phyloP scores from a whole-genome alignment of 1,284 basidiomycete species.

The Rhodotorula sp. region DNA sequence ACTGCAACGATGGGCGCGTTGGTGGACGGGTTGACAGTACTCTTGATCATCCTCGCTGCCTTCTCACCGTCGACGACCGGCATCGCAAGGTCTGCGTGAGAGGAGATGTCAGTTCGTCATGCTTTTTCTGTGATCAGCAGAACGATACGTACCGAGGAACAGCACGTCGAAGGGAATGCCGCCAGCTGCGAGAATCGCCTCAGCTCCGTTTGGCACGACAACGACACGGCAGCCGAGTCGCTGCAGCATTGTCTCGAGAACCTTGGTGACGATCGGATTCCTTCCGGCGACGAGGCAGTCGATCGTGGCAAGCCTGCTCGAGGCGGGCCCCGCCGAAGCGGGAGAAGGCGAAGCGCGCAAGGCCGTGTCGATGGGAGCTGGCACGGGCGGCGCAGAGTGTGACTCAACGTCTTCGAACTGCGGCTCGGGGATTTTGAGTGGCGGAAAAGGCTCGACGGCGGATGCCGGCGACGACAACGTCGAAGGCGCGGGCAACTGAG shows the following conservation, averaged over 20 bases:
- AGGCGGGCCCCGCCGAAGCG: not conserved
- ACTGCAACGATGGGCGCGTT: constrained; percentile 88
- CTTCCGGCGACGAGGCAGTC: constrained; percentile 94
- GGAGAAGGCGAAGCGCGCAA: constrained; percentile 2
- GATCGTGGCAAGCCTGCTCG: constrained; percentile 55
- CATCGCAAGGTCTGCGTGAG: constrained; percentile 17
- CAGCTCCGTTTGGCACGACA: constrained; percentile 90
- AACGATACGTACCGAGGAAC: constrained; percentile 49
- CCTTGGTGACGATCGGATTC: constrained; percentile 90
- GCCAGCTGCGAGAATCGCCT: constrained; percentile 94
- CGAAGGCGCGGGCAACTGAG: constrained; percentile 15
- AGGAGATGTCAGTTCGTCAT: constrained; percentile 46
- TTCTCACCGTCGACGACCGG: constrained; percentile 79
- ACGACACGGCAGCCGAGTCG: constrained; percentile 91
- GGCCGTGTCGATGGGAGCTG: not conserved
- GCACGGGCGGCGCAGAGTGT: not conserved
- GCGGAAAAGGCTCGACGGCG: constrained; percentile 18
- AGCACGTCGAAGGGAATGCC: constrained; percentile 63
- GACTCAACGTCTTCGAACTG: constrained; percentile 41
- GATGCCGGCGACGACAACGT: constrained; percentile 12
- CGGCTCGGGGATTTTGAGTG: constrained; percentile 57
- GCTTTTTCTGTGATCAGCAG: constrained; percentile 43
- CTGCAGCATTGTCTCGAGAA: constrained; percentile 87
- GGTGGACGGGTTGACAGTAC: constrained; percentile 86
- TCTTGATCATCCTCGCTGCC: constrained; percentile 89